Evolutionary conservation across 2,329 filamentous ascomycete genomes (phyloP).

Genomic region (Xylariaceae sp.): DNA sequence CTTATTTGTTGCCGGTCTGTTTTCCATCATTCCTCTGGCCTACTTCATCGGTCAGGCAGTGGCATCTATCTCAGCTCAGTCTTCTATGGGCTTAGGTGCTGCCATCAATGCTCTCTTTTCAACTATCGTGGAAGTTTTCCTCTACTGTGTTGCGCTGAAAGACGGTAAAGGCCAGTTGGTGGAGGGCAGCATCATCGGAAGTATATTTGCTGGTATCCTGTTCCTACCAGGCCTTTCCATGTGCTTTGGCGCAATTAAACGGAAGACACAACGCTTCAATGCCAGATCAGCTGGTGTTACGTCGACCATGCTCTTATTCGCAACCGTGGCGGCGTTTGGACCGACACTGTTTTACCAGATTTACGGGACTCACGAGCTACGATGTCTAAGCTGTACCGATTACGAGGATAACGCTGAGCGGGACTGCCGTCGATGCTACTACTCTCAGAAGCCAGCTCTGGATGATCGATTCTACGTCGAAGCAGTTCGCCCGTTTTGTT

Average conservation of each 20-base stretch:
- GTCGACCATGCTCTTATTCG: constrained; percentile 96
- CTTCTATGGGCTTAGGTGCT: constrained; percentile 94
- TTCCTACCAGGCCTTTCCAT: constrained; percentile 94
- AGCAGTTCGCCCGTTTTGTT: constrained; percentile 90
- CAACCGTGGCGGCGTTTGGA: constrained; percentile 90
- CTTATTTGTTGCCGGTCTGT: constrained; percentile 75
- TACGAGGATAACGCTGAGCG: constrained; percentile 44
- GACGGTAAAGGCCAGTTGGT: constrained; percentile 92
- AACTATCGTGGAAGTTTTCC: constrained; percentile 93
- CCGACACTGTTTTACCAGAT: constrained; percentile 98
- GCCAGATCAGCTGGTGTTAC: constrained; percentile 93
- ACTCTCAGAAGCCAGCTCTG: constrained; percentile 79
- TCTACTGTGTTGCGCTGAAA: constrained; percentile 90
- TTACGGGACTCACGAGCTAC: constrained; percentile 94
- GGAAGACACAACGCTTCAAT: constrained; percentile 98
- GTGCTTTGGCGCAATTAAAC: constrained; percentile 97
- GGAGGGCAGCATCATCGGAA: constrained; percentile 94
- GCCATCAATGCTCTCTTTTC: constrained; percentile 98
- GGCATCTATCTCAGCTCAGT: constrained; percentile 96
- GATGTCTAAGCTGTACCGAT: constrained; percentile 66
- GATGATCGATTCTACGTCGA: constrained; percentile 85
- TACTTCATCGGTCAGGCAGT: constrained; percentile 99
- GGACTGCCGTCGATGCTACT: constrained; percentile 92
- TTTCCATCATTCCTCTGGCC: constrained; percentile 92
- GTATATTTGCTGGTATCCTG: constrained; percentile 93